Conservation (phyloP, 495 filamentous ascomycete genomes). For the Cercophora newfieldiana region DNA sequence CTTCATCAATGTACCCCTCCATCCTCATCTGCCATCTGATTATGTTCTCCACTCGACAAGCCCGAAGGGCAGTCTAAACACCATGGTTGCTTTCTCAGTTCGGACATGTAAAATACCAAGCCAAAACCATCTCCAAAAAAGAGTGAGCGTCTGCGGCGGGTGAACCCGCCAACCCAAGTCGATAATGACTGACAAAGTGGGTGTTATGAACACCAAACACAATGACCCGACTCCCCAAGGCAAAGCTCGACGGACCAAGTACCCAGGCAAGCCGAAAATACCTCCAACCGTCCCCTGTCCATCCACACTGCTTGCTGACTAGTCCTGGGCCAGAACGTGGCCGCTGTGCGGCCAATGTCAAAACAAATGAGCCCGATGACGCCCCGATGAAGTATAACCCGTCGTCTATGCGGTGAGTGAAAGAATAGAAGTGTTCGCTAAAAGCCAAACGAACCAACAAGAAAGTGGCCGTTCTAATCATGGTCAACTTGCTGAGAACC, state of each 20-base stretch:
- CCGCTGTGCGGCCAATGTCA: background rate
- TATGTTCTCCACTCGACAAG: background rate
- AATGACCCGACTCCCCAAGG: background rate
- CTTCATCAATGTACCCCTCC: background rate
- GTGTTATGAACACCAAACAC: background rate
- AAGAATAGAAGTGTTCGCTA: background rate
- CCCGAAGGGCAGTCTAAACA: background rate
- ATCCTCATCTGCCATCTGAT: background rate
- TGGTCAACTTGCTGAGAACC: background rate
- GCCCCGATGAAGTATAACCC: background rate
- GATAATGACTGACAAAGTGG: background rate
- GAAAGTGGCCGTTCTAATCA: background rate
- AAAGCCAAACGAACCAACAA: background rate
- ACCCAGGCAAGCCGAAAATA: background rate
- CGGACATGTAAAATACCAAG: background rate
- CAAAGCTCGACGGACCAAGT: background rate
- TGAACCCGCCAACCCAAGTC: background rate
- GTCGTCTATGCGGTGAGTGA: slow-evolving; percentile 6
- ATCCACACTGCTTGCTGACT: background rate
- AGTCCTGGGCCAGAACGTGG: background rate
- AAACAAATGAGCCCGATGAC: background rate
- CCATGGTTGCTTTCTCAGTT: background rate
- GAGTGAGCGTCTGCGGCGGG: background rate
- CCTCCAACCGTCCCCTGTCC: background rate
- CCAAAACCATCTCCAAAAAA: background rate